These are phyloP conservation scores for Coprinopsis strossmayeri DNA, from an alignment of 768 basidiomycete species.

Conservation along the genomic window DNA sequence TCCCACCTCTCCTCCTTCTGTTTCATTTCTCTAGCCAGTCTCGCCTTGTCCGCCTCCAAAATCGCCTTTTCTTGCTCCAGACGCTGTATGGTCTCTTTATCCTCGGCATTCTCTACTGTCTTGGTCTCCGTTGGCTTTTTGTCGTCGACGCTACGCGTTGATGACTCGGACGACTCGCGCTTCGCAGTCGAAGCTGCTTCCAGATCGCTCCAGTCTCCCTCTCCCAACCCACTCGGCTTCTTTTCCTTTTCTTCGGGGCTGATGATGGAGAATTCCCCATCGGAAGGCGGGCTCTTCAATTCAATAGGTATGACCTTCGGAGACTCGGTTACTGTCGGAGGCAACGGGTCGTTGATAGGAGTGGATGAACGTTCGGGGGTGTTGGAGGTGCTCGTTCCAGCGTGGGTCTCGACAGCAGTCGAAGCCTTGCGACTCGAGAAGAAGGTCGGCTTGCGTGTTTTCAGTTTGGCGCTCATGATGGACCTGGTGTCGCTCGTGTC, in stretches of 20 bases:
- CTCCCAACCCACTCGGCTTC: background rate
- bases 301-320: background rate
- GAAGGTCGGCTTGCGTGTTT: conserved; percentile 1
- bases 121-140: background rate
- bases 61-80: background rate
- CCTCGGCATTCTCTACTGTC: background rate
- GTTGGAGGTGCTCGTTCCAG: background rate
- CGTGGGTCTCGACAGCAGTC: background rate
- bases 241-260: background rate
- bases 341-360: background rate
- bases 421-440: background rate
- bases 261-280: background rate
- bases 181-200: background rate
- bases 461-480: background rate
- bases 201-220: background rate
- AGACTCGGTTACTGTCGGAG: background rate
- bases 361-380: background rate
- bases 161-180: background rate
- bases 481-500: conserved; percentile 7
- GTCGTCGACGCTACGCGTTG: background rate
- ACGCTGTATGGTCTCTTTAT: background rate
- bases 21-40: background rate
- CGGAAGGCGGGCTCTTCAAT: background rate
- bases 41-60: background rate
- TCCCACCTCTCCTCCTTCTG: background rate